These are phyloP conservation scores for Cyclocybe aegerita DNA, from an alignment of 768 basidiomycete species.

Conservation along the genomic window DNA sequence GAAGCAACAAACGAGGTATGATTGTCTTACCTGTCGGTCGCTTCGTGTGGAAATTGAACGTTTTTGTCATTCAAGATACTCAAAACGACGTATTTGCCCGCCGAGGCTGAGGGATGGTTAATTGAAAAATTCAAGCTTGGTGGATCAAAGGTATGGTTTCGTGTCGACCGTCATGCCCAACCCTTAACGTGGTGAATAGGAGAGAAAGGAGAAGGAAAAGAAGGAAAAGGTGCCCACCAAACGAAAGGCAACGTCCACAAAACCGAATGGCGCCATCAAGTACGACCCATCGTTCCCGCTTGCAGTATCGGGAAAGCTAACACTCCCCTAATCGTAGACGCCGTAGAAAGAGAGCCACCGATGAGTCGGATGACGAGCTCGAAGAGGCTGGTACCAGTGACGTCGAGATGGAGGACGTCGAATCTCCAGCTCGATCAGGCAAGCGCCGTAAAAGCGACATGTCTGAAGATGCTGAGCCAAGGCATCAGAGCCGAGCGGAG, in stretches of 20 bases:
- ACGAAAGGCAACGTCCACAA: slow-evolving; percentile 48
- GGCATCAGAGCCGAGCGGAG: slow-evolving; percentile 17
- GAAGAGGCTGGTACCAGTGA: slow-evolving; percentile 34
- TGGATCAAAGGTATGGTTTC: slow-evolving; percentile 29
- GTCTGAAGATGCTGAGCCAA: slow-evolving; percentile 27
- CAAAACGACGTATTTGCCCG: slow-evolving; percentile 67
- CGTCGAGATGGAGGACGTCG: slow-evolving; percentile 33
- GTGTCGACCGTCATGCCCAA: background rate
- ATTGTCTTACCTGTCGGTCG: background rate
- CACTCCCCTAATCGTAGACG: slow-evolving; percentile 27
- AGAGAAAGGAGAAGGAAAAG: slow-evolving; percentile 37
- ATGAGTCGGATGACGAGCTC: slow-evolving; percentile 22
- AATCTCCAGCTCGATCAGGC: slow-evolving; percentile 9
- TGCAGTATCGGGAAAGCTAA: slow-evolving; percentile 4
- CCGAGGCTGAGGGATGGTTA: slow-evolving; percentile 58
- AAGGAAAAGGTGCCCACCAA: slow-evolving; percentile 51
- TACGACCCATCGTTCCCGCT: slow-evolving; percentile 20
- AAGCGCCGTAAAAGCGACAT: slow-evolving; percentile 23
- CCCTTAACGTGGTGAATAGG: slow-evolving; percentile 9
- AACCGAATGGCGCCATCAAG: slow-evolving; percentile 51
- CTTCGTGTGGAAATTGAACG: background rate
- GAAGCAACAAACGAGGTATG: slow-evolving; percentile 66
- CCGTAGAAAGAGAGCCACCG: slow-evolving; percentile 35
- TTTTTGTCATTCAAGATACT: slow-evolving; percentile 45
- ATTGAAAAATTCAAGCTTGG: slow-evolving; percentile 42